Base-by-base conservation (phyloP, 306 rosid genomes). In the Lathyrus sativus region DNA sequence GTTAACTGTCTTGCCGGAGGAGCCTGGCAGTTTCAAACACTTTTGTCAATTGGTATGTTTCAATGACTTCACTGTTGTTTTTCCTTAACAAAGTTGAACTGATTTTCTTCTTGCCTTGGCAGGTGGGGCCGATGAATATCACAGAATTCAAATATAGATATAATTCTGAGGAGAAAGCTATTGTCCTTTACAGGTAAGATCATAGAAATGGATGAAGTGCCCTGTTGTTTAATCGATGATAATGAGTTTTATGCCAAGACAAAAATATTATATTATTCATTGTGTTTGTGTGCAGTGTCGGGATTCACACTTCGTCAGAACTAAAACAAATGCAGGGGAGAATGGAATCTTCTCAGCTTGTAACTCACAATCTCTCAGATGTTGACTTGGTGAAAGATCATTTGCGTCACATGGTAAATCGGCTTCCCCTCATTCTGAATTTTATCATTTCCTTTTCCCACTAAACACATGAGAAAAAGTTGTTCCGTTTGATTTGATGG, bases 311-410 rank as follows among this genome's bases (percentile, higher is more conserved):
- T 19, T 74, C 73, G 75, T 85, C 75, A n/a, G 97, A 95, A 72
- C 86, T 95, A 31, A 71, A 75, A 71, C 77, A 80, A 68, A 74
- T 95, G 89, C 85, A 68, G 74, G 62, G 58, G 76, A 79, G 86
- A 69, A 76, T 90, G 89, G 81, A 80, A 63, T 72, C 88, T 71
- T 85, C 87, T 79, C 81, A 75, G 57, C 91, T 90, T 54, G 45
- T 65, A 80, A 88, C 95, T 65, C 54, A 22, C 72, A 81, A 90
- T 75, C 97, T 90, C 60, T 85, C 97, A 5, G 82, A 85, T 24
- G 83, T 83, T 74, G 99, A 90, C 76, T 79, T 88, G 85, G 95
- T 87, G 61, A 95, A 95, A 82, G 97, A 87, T 83, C 97, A 95
- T 81, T 63, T 95, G 64, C 96, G 95, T 54, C 85, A 95, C 87